A percentile compares a stretch with the other conserved stretches of the same genome.
Conservation (phyloP, 1,284 basidiomycete genomes). For the Athelia psychrophila region DNA sequence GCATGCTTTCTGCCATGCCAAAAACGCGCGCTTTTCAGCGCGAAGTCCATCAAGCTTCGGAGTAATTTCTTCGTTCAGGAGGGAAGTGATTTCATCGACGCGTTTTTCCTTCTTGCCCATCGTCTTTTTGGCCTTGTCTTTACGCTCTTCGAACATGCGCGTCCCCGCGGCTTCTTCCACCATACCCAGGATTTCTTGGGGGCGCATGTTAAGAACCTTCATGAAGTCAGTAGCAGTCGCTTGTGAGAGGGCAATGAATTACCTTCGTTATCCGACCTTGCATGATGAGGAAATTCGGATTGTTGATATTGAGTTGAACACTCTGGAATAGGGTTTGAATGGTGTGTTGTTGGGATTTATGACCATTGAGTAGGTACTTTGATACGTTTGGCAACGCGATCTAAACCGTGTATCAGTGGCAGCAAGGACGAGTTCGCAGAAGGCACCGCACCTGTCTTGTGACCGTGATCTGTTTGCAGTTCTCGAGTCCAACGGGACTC, state of each 20-base stretch:
- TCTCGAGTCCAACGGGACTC: constrained; percentile 85
- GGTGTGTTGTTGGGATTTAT: constrained; percentile 86
- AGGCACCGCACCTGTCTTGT: constrained; percentile 83
- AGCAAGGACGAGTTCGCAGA: background rate
- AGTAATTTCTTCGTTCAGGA: constrained; percentile 89
- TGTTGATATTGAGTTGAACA: constrained; percentile 99
- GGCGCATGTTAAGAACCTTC: constrained; percentile 96
- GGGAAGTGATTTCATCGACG: constrained; percentile 83
- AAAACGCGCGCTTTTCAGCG: constrained; percentile 85
- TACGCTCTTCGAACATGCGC: constrained; percentile 98
- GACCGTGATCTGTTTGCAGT: constrained; percentile 90
- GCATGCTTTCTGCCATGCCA: constrained; percentile 90
- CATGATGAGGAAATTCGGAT: constrained; percentile 99
- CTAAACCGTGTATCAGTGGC: constrained; percentile 38
- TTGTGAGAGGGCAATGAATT: constrained; percentile 6
- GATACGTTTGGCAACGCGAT: constrained; percentile 91
- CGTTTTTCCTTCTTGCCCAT: constrained; percentile 99
- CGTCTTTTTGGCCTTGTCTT: constrained; percentile 95
- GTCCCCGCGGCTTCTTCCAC: constrained; percentile 99
- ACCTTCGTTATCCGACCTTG: constrained; percentile 95
- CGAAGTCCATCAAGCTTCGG: constrained; percentile 94
- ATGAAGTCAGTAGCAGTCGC: constrained; percentile 15
- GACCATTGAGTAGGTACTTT: constrained; percentile 98
- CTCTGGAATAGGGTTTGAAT: constrained; percentile 96
- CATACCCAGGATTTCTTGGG: constrained; percentile 97